These are phyloP conservation scores for Aegilops umbellulata DNA, from an alignment of 176 grass and related monocot species.

Conservation along the genomic window DNA sequence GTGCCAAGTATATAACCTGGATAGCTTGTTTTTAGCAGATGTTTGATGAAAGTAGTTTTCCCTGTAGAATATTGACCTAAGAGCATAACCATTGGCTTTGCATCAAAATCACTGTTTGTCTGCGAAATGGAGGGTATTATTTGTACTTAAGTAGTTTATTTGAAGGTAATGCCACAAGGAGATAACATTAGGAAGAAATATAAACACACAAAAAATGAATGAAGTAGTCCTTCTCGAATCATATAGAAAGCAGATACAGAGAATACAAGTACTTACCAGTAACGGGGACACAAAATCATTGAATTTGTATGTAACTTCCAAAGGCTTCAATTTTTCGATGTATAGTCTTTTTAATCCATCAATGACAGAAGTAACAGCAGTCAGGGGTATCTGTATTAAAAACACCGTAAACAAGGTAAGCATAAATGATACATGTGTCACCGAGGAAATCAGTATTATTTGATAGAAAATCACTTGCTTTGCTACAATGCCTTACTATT, in stretches of 20 bases:
- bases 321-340: constrained; percentile 91
- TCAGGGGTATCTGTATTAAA: constrained; percentile 73
- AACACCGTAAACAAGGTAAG: constrained; percentile 33
- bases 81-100: constrained; percentile 99
- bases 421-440: constrained; percentile 7
- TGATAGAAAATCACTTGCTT: neutral
- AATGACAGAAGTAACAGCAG: constrained; percentile 87
- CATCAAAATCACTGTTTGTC: constrained; percentile 99
- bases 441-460: neutral
- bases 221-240: neutral
- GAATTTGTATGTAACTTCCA: constrained; percentile 96
- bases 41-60: constrained; percentile 99
- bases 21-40: constrained; percentile 82
- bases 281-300: constrained; percentile 92
- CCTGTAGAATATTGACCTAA: constrained; percentile 99
- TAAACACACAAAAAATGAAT: neutral
- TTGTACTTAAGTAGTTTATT: constrained; percentile 6
- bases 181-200: neutral
- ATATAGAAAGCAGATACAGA: neutral
- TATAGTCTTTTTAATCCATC: constrained; percentile 95
- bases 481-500: neutral
- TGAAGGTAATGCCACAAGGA: constrained; percentile 8
- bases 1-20: constrained; percentile 59
- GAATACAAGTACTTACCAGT: constrained; percentile 52
- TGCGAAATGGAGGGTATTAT: constrained; percentile 35